Conservation (phyloP, 495 filamentous ascomycete genomes). For the Delitschia confertaspora region DNA sequence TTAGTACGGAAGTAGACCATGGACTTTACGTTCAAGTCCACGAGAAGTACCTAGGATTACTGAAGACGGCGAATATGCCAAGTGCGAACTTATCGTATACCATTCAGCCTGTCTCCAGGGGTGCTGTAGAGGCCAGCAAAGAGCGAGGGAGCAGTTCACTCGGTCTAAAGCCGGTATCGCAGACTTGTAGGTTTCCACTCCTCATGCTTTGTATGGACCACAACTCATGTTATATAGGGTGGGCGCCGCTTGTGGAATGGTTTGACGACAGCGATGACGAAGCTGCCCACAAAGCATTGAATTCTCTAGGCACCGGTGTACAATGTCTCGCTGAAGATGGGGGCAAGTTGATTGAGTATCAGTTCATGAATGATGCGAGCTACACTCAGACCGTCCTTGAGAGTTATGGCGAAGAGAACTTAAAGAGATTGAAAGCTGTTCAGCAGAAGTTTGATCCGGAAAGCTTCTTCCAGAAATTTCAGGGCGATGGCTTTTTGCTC, state of each 20-base stretch:
- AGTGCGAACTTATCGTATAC: conserved; percentile 7
- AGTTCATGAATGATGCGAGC: conserved; percentile 16
- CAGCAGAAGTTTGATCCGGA: conserved; percentile 5
- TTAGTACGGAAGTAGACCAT: conserved; percentile 2
- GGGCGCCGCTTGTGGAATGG: conserved; percentile 8
- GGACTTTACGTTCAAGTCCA: conserved; percentile 7
- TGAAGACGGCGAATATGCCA: conserved; percentile 3
- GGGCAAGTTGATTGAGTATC: conserved; percentile 5
- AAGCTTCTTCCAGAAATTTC: conserved; percentile 6
- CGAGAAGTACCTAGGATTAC: conserved; percentile 4
- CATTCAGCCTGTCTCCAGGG: conserved; percentile 6
- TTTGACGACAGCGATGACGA: conserved; percentile 1
- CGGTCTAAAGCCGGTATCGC: conserved; percentile 6
- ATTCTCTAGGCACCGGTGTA: conserved; percentile 1
- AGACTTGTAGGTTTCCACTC: conserved; percentile 5
- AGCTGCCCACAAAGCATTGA: conserved; percentile 3
- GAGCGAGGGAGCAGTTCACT: conserved; percentile 4
- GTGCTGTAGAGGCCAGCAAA: not conserved
- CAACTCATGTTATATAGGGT: conserved; percentile 1
- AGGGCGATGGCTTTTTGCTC: conserved; percentile 12
- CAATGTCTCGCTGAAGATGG: not conserved
- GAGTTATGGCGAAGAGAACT: conserved; percentile 6
- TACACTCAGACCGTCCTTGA: conserved; percentile 7
- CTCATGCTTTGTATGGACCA: not conserved
- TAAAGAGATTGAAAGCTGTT: not conserved